Evolutionary conservation across 164 flowering plant genomes (phyloP).

Genomic region (Chimonanthus salicifolius): DNA sequence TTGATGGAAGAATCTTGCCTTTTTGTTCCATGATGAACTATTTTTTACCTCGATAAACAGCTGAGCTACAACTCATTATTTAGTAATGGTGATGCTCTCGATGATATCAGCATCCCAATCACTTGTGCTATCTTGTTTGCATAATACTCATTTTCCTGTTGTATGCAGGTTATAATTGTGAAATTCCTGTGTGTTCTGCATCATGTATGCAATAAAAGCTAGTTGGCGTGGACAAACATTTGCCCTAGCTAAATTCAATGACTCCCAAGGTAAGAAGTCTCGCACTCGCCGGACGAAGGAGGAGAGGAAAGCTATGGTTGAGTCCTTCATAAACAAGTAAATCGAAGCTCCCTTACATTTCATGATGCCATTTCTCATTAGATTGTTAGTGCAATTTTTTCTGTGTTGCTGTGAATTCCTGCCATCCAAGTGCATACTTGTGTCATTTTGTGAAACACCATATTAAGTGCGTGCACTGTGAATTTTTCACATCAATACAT

Average conservation of each 20-base stretch:
- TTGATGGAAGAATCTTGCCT: neutral
- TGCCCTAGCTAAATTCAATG: conserved; percentile 66
- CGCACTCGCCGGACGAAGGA: conserved; percentile 77
- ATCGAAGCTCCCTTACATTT: neutral
- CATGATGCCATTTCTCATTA: neutral
- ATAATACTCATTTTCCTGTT: neutral
- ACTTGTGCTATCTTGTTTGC: neutral
- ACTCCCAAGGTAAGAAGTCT: conserved; percentile 61
- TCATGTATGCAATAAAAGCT: conserved; percentile 66
- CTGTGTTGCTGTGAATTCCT: neutral
- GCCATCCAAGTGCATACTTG: neutral
- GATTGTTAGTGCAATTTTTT: too few relatives aligned
- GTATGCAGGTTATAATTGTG: neutral
- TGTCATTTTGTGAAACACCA: neutral
- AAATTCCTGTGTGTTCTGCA: conserved; percentile 7
- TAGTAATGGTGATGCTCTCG: too few relatives aligned
- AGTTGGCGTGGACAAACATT: conserved; percentile 72
- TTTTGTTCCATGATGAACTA: neutral
- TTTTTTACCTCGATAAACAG: neutral
- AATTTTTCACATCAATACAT: too few relatives aligned
- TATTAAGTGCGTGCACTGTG: neutral
- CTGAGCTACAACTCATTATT: neutral
- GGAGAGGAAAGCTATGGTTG: conserved; percentile 79
- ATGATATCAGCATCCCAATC: too few relatives aligned
- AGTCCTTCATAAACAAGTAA: conserved; percentile 55